Conservation (phyloP, 192 early-diverging fungal genomes). For the Spizellomyces punctatus region DNA sequence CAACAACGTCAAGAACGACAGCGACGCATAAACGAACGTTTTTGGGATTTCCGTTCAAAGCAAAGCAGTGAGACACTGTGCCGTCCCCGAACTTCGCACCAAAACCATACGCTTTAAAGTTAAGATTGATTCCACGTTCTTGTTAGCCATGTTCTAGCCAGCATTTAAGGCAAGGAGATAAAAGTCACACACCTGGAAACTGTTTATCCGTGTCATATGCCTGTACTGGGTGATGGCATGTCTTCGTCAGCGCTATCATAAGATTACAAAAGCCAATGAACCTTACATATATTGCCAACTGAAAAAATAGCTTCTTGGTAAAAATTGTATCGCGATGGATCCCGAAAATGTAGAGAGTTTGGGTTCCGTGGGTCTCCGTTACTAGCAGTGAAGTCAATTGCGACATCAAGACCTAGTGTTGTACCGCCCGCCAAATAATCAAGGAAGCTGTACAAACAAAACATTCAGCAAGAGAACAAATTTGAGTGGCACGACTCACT, state of each 20-base stretch:
- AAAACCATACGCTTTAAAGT: slow-evolving; percentile 50
- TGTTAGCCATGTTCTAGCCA: background rate
- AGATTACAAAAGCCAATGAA: slow-evolving; percentile 4
- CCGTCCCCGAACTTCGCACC: slow-evolving; percentile 48
- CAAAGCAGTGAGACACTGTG: slow-evolving; percentile 48
- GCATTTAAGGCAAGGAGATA: background rate
- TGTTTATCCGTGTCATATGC: slow-evolving; percentile 53
- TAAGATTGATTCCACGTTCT: background rate
- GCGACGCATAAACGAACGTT: no score
- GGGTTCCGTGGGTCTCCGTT: slow-evolving; percentile 56
- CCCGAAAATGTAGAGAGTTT: slow-evolving; percentile 51
- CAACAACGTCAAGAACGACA: no score
- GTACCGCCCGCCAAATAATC: slow-evolving; percentile 57
- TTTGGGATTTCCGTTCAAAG: slow-evolving; percentile 37
- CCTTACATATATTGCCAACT: slow-evolving; percentile 46
- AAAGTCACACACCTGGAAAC: slow-evolving; percentile 38
- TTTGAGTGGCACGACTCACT: background rate
- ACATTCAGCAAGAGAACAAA: no score
- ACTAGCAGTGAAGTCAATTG: slow-evolving; percentile 59
- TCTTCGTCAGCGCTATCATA: no score
- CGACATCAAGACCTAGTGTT: slow-evolving; percentile 46
- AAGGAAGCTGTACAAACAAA: slow-evolving; percentile 41
- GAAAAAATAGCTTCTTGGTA: slow-evolving; percentile 54
- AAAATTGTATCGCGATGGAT: slow-evolving; percentile 36
- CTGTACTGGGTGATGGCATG: slow-evolving; percentile 25